These are phyloP conservation scores for Huntiella moniliformis DNA, from an alignment of 2,329 filamentous ascomycete genomes.

Conservation along the genomic window DNA sequence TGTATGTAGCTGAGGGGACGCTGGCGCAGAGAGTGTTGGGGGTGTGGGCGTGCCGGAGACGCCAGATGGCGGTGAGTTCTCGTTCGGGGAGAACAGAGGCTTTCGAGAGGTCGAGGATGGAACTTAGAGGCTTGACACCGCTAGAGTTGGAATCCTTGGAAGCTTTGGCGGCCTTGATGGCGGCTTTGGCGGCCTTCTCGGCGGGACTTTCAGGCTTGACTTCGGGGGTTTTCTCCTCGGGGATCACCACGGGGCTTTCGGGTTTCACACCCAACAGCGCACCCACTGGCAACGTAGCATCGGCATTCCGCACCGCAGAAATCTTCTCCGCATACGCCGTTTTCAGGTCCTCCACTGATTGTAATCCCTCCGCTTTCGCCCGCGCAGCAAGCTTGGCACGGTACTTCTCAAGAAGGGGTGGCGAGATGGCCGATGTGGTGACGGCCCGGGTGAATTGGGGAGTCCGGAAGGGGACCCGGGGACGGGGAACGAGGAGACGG, in stretches of 20 bases:
- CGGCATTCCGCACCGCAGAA: conserved; percentile 45
- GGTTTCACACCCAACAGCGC: conserved; percentile 4
- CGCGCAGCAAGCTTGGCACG: conserved; percentile 67
- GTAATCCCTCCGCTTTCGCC: conserved; percentile 52
- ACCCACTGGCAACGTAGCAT: conserved; percentile 25
- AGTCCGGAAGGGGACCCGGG: conserved; percentile 7
- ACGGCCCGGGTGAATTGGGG: conserved; percentile 70
- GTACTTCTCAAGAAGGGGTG: conserved; percentile 72
- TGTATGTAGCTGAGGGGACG: conserved; percentile 57
- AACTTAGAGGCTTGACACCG: conserved; percentile 27
- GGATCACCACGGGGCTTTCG: neutral
- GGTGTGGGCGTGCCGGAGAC: conserved; percentile 60
- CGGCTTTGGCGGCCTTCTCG: conserved; percentile 16
- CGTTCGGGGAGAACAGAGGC: conserved; percentile 50
- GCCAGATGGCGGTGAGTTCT: conserved; percentile 80
- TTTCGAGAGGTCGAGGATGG: conserved; percentile 61
- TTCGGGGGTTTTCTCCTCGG: conserved; percentile 15
- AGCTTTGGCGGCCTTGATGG: conserved; percentile 5
- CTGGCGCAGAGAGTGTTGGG: conserved; percentile 65
- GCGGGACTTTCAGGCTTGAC: conserved; percentile 8
- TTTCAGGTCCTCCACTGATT: conserved; percentile 57
- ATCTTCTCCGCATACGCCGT: conserved; percentile 77
- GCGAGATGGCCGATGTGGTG: conserved; percentile 82
- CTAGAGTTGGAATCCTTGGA: conserved; percentile 11
- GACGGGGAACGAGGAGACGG: conserved; percentile 7